A percentile compares a stretch with the other conserved stretches of the same genome.
These are phyloP conservation scores for Eucalyptus pauciflora DNA, from an alignment of 345 rosid genomes.

Conservation along the genomic window DNA sequence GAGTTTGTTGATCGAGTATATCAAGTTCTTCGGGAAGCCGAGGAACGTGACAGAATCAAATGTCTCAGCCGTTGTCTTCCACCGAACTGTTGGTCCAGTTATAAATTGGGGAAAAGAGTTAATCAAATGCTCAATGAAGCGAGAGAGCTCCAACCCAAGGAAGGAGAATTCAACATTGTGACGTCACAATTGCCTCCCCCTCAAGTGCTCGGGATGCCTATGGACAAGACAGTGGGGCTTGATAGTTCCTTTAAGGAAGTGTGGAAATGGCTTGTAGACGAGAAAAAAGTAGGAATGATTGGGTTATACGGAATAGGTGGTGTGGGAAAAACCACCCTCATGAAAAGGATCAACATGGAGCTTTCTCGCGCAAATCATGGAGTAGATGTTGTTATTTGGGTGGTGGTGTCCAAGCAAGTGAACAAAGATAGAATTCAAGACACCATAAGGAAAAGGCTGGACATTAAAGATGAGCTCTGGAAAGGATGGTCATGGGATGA, in stretches of 20 bases:
- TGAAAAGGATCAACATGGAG: too few species aligned
- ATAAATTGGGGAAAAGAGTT: background rate
- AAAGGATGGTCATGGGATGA: too few species aligned
- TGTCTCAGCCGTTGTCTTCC: background rate
- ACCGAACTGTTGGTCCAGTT: background rate
- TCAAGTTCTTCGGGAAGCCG: background rate
- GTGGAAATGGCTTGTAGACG: background rate
- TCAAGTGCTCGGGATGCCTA: background rate
- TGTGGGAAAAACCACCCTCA: too few species aligned
- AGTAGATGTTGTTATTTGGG: too few species aligned
- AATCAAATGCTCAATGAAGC: background rate
- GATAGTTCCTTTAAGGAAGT: background rate
- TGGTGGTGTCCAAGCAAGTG: too few species aligned
- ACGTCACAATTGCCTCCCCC: background rate
- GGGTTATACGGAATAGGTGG: too few species aligned
- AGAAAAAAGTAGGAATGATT: too few species aligned
- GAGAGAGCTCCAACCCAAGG: rapidly evolving
- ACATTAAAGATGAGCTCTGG: too few species aligned
- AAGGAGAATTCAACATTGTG: rapidly evolving
- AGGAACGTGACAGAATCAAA: background rate
- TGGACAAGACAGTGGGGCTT: background rate
- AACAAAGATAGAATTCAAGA: too few species aligned
- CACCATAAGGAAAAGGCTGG: too few species aligned
- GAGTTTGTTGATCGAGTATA: rapidly evolving
- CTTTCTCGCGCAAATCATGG: too few species aligned